Percentiles rank a stretch among this genome's conserved stretches.
phyloP scores from a whole-genome alignment of 176 grass and related monocot genomes.

The Triticum dicoccoides region DNA sequence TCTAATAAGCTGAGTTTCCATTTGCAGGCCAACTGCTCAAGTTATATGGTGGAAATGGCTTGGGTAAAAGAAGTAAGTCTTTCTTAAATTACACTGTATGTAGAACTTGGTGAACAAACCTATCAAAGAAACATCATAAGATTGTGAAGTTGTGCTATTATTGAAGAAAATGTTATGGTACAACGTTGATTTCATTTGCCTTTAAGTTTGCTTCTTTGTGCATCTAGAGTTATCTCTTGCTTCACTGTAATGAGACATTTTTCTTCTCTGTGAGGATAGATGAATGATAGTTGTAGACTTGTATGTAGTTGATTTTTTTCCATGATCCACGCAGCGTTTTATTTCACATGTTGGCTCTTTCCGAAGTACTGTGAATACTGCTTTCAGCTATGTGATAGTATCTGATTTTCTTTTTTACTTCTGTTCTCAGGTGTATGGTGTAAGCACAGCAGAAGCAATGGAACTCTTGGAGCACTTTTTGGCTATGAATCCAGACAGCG shows the following conservation, averaged over 20 bases:
- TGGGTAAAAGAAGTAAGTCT: conserved; percentile 90
- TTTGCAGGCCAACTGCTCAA: conserved; percentile 65
- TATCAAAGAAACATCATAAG: conserved; percentile 6
- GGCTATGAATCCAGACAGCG: conserved; percentile 66
- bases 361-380: neutral
- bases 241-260: neutral
- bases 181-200: neutral
- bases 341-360: neutral
- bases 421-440: conserved; percentile 60
- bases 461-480: conserved; percentile 84
- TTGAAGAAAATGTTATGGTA: conserved; percentile 25
- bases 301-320: neutral
- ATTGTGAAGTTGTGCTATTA: neutral
- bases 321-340: neutral
- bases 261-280: neutral
- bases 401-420: neutral
- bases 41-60: conserved; percentile 95
- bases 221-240: neutral
- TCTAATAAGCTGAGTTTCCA: conserved; percentile 26
- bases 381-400: neutral
- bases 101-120: neutral
- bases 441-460: conserved; percentile 79
- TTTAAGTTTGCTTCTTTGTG: neutral
- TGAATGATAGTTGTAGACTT: neutral
- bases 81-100: conserved; percentile 8